Evolutionary conservation across 495 filamentous ascomycete species (phyloP).

Genomic region (Penicillium pulvis): DNA sequence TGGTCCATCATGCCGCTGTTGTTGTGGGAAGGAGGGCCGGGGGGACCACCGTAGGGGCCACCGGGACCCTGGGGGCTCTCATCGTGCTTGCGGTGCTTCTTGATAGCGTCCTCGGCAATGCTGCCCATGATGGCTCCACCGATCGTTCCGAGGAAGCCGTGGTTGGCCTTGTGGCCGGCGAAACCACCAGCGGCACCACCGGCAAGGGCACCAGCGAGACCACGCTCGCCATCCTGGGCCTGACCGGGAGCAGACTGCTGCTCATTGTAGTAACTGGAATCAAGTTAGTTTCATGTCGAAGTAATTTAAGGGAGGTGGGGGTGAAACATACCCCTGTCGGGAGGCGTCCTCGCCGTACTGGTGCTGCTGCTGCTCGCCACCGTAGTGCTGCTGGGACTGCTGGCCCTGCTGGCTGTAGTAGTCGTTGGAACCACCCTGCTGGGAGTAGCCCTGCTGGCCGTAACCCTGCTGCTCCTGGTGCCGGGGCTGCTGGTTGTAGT

Average conservation of each 20-base stretch:
- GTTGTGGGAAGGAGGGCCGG: slow-evolving; percentile 21
- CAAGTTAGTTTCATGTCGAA: slow-evolving; percentile 3
- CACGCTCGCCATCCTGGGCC: slow-evolving; percentile 52
- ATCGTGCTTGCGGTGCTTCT: slow-evolving; percentile 45
- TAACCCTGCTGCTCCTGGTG: slow-evolving; percentile 33
- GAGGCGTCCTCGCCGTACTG: slow-evolving; percentile 34
- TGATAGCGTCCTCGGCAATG: slow-evolving; percentile 47
- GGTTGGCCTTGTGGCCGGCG: slow-evolving; percentile 52
- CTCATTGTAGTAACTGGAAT: slow-evolving; percentile 28
- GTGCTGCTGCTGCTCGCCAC: slow-evolving; percentile 15
- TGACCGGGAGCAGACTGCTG: slow-evolving; percentile 36
- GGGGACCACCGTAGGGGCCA: slow-evolving; percentile 23
- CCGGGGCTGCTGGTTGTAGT: slow-evolving; percentile 26
- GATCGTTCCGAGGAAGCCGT: slow-evolving; percentile 53
- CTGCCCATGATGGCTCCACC: slow-evolving; percentile 52
- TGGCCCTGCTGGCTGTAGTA: slow-evolving; percentile 26
- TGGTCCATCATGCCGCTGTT: slow-evolving; percentile 42
- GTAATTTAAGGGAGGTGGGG: slow-evolving; percentile 2
- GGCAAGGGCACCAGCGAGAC: slow-evolving; percentile 47
- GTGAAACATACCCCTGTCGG: slow-evolving; percentile 27
- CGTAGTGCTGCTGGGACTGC: slow-evolving; percentile 27
- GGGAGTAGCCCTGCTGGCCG: slow-evolving; percentile 25
- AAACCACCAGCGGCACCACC: slow-evolving; percentile 50
- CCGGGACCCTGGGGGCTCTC: slow-evolving; percentile 21
- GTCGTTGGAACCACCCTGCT: slow-evolving; percentile 5